phyloP scores from a whole-genome alignment of 768 basidiomycete genomes.

The Boletus edulis region DNA sequence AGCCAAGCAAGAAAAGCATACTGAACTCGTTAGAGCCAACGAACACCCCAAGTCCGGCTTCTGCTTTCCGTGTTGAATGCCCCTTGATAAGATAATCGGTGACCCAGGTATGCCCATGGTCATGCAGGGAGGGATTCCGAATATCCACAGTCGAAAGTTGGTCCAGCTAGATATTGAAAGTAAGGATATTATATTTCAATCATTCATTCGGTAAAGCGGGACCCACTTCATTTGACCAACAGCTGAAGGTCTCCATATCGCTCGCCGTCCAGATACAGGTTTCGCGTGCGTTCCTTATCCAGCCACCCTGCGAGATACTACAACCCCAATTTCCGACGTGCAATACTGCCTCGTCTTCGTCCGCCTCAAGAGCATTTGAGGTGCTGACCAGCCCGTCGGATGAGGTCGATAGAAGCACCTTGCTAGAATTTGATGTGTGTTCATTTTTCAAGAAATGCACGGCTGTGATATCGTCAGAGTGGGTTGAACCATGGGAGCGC shows the following conservation, averaged over 20 bases:
- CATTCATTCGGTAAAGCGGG: neutral
- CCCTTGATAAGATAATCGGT: slow-evolving; percentile 73
- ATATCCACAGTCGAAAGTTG: slow-evolving; percentile 56
- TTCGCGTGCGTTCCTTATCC: slow-evolving; percentile 41
- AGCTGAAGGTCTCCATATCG: slow-evolving; percentile 93
- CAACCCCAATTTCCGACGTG: slow-evolving; percentile 86
- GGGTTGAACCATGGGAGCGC: slow-evolving; percentile 78
- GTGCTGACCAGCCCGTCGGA: slow-evolving; percentile 80
- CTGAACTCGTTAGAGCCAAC: slow-evolving; percentile 73
- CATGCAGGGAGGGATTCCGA: slow-evolving; percentile 60
- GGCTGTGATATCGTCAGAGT: slow-evolving; percentile 90
- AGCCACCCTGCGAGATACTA: slow-evolving; percentile 75
- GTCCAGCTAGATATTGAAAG: slow-evolving; percentile 52
- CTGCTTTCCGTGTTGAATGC: slow-evolving; percentile 25
- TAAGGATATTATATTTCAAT: neutral
- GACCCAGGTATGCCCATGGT: slow-evolving; percentile 60
- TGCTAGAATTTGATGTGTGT: slow-evolving; percentile 34
- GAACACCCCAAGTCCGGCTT: slow-evolving; percentile 49
- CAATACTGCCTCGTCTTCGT: slow-evolving; percentile 84
- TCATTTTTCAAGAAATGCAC: slow-evolving; percentile 47
- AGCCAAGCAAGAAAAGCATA: neutral
- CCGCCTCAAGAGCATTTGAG: slow-evolving; percentile 68
- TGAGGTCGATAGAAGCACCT: slow-evolving; percentile 72
- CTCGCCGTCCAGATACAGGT: slow-evolving; percentile 76
- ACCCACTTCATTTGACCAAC: slow-evolving; percentile 73